Evolutionary conservation across 306 rosid species (phyloP).

Genomic region (Quercus variabilis): DNA sequence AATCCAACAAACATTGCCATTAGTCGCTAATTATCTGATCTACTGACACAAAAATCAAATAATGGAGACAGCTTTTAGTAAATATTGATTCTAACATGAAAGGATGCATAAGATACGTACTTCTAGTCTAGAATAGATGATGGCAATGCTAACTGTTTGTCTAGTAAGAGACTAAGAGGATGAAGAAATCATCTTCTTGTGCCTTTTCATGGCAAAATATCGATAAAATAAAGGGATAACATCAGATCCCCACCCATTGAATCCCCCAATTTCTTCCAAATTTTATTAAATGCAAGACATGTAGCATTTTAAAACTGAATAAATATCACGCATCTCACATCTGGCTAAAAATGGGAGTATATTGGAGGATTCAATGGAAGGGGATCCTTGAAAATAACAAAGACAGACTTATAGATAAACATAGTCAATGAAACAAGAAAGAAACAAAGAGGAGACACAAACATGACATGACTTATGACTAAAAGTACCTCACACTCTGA

Average conservation of each 20-base stretch:
- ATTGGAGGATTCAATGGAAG: too few relatives aligned
- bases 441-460: not conserved
- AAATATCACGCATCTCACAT: too few relatives aligned
- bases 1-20: constrained; percentile 13
- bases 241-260: too few relatives aligned
- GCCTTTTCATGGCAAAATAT: not conserved
- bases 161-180: not conserved
- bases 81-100: not conserved
- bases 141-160: not conserved
- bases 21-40: not conserved
- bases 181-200: not conserved
- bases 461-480: not conserved
- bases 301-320: too few relatives aligned
- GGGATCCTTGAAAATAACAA: too few relatives aligned
- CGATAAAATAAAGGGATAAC: too few relatives aligned
- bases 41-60: not conserved
- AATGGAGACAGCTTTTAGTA: not conserved
- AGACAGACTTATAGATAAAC: not conserved
- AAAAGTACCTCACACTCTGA: not conserved
- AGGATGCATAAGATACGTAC: not conserved
- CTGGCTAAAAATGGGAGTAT: too few relatives aligned
- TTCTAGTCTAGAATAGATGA: not conserved
- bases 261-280: too few relatives aligned
- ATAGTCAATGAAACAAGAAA: not conserved
- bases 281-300: too few relatives aligned